Conservation (phyloP, 129 eudicot genomes). For the Chrysanthemum seticuspe region DNA sequence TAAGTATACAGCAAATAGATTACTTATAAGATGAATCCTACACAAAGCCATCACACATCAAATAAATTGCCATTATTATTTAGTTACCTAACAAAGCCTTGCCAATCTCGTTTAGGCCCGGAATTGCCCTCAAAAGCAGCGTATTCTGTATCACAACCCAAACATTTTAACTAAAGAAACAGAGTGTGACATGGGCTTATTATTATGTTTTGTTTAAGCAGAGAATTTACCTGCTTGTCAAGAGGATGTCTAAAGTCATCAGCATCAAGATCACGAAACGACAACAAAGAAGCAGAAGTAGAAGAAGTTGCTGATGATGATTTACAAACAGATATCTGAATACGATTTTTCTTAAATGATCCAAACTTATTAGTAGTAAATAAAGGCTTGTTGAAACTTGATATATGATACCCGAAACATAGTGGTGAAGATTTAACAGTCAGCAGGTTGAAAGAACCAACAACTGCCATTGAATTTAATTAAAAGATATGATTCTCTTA, state of each 20-base stretch:
- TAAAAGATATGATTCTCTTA: not conserved
- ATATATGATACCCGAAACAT: slow-evolving; percentile 22
- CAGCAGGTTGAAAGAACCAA: slow-evolving; percentile 29
- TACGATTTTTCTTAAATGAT: slow-evolving; percentile 25
- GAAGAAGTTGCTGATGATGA: slow-evolving; percentile 10
- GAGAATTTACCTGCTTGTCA: slow-evolving; percentile 62
- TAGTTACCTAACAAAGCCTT: slow-evolving; percentile 66
- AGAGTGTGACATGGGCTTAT: too few species aligned
- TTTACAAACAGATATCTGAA: slow-evolving; percentile 43
- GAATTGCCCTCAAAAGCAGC: slow-evolving; percentile 86
- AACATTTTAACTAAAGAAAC: not conserved
- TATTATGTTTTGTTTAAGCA: too few species aligned
- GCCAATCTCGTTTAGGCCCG: slow-evolving; percentile 83
- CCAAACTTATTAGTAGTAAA: slow-evolving; percentile 23
- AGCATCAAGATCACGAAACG: slow-evolving; percentile 75
- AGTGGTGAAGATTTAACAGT: slow-evolving; percentile 21
- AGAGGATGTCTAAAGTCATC: slow-evolving; percentile 98
- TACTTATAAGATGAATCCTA: too few species aligned
- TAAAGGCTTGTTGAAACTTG: slow-evolving; percentile 22
- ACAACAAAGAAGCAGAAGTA: slow-evolving; percentile 33
- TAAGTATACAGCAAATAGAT: too few species aligned
- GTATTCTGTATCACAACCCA: slow-evolving; percentile 57
- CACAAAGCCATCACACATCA: too few species aligned
- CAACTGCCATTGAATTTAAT: slow-evolving; percentile 40
- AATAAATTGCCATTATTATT: too few species aligned